A percentile compares a stretch with the other conserved stretches of the same genome.
These are phyloP conservation scores for Kodamaea sagamina DNA, from an alignment of 805 yeast species.

Conservation along the genomic window DNA sequence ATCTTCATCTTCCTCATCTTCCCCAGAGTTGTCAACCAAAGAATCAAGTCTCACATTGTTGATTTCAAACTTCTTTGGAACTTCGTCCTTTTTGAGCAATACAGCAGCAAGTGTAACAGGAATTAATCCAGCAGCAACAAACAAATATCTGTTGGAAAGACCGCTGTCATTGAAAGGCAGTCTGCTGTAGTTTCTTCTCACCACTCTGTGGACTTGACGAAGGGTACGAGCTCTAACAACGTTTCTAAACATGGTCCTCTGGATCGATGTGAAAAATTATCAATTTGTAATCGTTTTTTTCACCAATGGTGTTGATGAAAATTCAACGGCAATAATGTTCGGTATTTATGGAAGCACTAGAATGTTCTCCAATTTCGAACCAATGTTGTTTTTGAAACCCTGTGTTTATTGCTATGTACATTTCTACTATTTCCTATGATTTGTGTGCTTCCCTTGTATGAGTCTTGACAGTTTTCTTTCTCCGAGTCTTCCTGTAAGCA, in stretches of 20 bases:
- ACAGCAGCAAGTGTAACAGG: conserved; percentile 15
- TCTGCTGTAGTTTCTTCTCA: conserved; percentile 15
- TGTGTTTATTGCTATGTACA: too few species aligned
- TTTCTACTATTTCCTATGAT: background rate
- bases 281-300: conserved; percentile 14
- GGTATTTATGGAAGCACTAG: too few species aligned
- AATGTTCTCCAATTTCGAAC: too few species aligned
- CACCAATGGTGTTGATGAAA: background rate
- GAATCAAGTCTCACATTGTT: conserved; percentile 10
- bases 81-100: conserved; percentile 13
- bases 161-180: conserved; percentile 10
- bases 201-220: conserved; percentile 17
- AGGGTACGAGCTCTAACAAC: conserved; percentile 17
- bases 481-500: background rate
- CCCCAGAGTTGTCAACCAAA: background rate
- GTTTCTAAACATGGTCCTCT: conserved; percentile 23
- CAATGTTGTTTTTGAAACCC: too few species aligned
- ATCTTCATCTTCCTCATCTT: conserved; percentile 8
- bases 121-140: conserved; percentile 18
- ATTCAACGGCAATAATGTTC: too few species aligned
- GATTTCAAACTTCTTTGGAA: conserved; percentile 8
- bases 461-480: background rate
- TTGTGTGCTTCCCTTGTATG: background rate
- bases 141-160: conserved; percentile 13
- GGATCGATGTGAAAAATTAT: background rate